Evolutionary conservation across 345 rosid genomes (phyloP), one percentile per base, ranked within the genome.

Genomic region (Punica granatum): DNA sequence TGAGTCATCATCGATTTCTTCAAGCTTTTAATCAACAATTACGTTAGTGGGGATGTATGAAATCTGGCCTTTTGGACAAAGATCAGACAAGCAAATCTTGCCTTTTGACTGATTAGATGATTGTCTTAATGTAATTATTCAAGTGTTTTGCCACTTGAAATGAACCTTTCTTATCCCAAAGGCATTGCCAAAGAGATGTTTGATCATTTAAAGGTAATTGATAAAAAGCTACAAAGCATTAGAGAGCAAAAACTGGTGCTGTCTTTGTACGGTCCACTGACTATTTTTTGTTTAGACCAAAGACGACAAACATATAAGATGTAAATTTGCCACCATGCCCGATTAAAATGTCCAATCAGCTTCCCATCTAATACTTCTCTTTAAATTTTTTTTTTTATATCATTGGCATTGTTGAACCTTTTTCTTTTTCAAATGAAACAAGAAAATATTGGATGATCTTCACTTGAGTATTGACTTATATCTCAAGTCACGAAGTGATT

Each of bases 71-170:
- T 65, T 12, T 44, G 10, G 34, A 26, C 56, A 41, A 65, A 65
- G 12, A 43, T 44, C 68, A 65, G 68, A 65, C 68, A 65, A 65
- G 36, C 37, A 65, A 30, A 44, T 65, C 68, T 48, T 44, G 37
- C 58, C 54, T 65, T 65, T 65, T 65, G 68, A 65, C 68, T 18
- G 11, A 37, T 37, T 56, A 30, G 33, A 13, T 56, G 7, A 56
- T 28, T 56, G 61, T 30, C 61, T 12, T 26, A 26, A 6, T 13
- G 33, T 18, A 56, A 56, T 56, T 1, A 56, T 26, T 54, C 61
- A 30, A 11, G 34, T 30, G 12, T 8, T 26, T 30, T 56, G 61
- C 32, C 34, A 26, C 34, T 26, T 23, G 59, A 11, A 37, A 53
- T 46, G 18, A 23, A 46, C 3, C 58, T 51, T n/a, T 23, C 58